These are phyloP conservation scores for Ochetophila trinervis DNA, from an alignment of 306 rosid genomes.

Conservation along the genomic window DNA sequence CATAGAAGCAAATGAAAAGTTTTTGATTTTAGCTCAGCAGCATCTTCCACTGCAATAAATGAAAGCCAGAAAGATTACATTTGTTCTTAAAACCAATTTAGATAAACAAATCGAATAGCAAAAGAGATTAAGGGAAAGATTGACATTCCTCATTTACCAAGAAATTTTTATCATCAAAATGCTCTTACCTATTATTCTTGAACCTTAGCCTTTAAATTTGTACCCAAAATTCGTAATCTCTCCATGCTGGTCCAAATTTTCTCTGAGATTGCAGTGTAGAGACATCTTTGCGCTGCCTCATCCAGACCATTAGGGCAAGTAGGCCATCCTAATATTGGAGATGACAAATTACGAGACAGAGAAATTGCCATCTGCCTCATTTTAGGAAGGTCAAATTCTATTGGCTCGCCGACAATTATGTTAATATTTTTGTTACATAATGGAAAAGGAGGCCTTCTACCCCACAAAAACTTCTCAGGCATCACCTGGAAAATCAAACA, in stretches of 20 bases:
- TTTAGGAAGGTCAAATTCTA: conserved; percentile 60
- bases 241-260: conserved; percentile 68
- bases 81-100: no score
- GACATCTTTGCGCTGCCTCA: conserved; percentile 73
- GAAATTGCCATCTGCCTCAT: conserved; percentile 63
- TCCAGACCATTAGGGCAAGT: conserved; percentile 47
- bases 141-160: background rate
- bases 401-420: conserved; percentile 75
- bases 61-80: no score
- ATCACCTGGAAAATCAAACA: conserved; percentile 57
- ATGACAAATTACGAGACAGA: conserved; percentile 35
- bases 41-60: no score
- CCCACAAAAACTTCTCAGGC: conserved; percentile 72
- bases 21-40: no score
- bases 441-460: conserved; percentile 78
- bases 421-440: conserved; percentile 62
- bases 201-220: background rate
- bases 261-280: conserved; percentile 63
- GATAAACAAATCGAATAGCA: no score
- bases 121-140: background rate
- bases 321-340: conserved; percentile 64
- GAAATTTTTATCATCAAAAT: background rate
- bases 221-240: conserved; percentile 44
- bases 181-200: background rate
- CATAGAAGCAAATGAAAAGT: no score